A percentile compares a stretch with the other conserved stretches of the same genome.
phyloP scores from a whole-genome alignment of 2,329 filamentous ascomycete genomes.

The Hortaea sp. region DNA sequence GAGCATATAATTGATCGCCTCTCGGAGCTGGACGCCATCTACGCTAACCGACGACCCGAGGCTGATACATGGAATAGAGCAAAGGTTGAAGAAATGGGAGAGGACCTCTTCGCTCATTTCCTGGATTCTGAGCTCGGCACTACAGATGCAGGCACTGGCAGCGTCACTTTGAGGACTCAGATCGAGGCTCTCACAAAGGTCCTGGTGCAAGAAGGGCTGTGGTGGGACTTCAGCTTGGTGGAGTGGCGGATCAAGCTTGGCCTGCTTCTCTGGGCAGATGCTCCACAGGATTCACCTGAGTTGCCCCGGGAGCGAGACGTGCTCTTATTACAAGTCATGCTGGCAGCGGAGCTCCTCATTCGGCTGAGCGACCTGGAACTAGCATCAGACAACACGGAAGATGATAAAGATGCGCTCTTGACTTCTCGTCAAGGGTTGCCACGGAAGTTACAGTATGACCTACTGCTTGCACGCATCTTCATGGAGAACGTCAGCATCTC shows the following conservation, averaged over 20 bases:
- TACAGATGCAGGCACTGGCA: conserved; percentile 6
- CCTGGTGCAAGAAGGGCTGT: conserved; percentile 33
- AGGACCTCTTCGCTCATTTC: conserved; percentile 16
- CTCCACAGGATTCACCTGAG: conserved; percentile 15
- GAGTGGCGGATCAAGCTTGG: conserved; percentile 38
- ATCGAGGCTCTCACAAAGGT: conserved; percentile 35
- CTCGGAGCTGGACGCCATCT: conserved; percentile 11
- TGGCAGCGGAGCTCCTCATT: conserved; percentile 45
- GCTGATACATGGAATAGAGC: conserved; percentile 6
- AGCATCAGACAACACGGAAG: background rate
- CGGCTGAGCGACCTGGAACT: conserved; percentile 34
- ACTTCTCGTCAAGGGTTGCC: conserved; percentile 11
- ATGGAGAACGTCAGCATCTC: conserved; percentile 40
- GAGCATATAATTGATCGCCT: conserved; percentile 15
- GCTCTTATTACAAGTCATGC: conserved; percentile 43
- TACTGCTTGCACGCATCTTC: conserved; percentile 44
- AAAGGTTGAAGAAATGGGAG: conserved; percentile 16
- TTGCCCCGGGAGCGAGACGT: conserved; percentile 40
- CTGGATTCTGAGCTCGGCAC: conserved; percentile 13
- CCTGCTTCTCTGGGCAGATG: conserved; percentile 34
- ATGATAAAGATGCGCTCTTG: background rate
- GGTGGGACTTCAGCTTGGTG: conserved; percentile 38
- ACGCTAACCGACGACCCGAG: conserved; percentile 1
- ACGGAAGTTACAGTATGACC: conserved; percentile 46
- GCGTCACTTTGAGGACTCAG: conserved; percentile 30